Conservation (phyloP, 495 filamentous ascomycete genomes). For the Penicillium flavigenum region DNA sequence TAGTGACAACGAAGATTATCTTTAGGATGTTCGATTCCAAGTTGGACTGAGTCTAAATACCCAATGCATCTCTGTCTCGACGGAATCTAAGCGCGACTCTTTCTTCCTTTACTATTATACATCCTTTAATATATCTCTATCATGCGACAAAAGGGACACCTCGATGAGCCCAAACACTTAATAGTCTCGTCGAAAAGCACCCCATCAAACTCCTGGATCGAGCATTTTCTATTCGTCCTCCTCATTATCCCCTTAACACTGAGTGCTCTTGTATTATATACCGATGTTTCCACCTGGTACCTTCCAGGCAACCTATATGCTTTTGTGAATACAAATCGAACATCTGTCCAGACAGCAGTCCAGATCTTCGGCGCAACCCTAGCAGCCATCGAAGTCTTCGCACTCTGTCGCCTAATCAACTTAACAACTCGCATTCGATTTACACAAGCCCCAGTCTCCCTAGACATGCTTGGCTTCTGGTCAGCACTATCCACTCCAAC, state of each 20-base stretch:
- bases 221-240: conserved; percentile 3
- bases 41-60: background rate
- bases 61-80: background rate
- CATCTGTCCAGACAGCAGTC: conserved; percentile 22
- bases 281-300: conserved; percentile 15
- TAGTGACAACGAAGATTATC: background rate
- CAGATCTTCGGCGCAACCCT: conserved; percentile 20
- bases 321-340: conserved; percentile 15
- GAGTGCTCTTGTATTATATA: conserved; percentile 12
- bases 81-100: background rate
- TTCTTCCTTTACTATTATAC: background rate
- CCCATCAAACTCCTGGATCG: background rate
- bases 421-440: conserved; percentile 15
- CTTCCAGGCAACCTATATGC: conserved; percentile 7
- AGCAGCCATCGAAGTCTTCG: conserved; percentile 9
- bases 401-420: conserved; percentile 14
- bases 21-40: background rate
- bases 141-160: background rate
- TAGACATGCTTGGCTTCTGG: conserved; percentile 23
- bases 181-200: background rate
- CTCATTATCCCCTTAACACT: conserved; percentile 1
- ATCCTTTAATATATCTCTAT: background rate
- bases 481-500: conserved; percentile 9
- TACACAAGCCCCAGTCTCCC: conserved; percentile 11
- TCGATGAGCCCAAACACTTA: background rate